phyloP scores from a whole-genome alignment of 805 yeast species.

The Kodamaea kakaduensis region DNA sequence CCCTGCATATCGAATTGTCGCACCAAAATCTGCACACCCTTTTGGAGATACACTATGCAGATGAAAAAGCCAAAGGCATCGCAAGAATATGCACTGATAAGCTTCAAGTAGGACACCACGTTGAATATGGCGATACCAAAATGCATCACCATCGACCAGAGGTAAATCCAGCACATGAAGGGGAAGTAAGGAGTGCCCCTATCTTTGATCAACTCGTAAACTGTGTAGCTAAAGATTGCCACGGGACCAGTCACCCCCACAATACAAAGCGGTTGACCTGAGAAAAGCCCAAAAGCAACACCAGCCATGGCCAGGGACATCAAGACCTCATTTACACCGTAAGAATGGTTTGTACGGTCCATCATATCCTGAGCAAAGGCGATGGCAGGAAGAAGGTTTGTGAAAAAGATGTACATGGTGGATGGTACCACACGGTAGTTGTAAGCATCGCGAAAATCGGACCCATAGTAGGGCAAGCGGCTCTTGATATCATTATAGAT shows the following conservation, averaged over 20 bases:
- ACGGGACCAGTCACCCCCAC: slow-evolving; percentile 98
- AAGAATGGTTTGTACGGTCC: slow-evolving; percentile 79
- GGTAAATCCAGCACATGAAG: slow-evolving; percentile 92
- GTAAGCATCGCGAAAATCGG: slow-evolving; percentile 81
- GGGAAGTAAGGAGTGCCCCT: slow-evolving; percentile 64
- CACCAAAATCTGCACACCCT: slow-evolving; percentile 78
- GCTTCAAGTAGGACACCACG: slow-evolving; percentile 59
- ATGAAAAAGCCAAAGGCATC: slow-evolving; percentile 92
- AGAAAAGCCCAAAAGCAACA: slow-evolving; percentile 74
- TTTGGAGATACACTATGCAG: slow-evolving; percentile 80
- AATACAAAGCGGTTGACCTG: slow-evolving; percentile 90
- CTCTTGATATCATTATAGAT: slow-evolving; percentile 47
- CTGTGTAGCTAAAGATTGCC: slow-evolving; percentile 86
- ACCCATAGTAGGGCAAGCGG: slow-evolving; percentile 61
- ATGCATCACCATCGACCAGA: slow-evolving; percentile 88
- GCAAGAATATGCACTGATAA: slow-evolving; percentile 79
- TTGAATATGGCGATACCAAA: slow-evolving; percentile 66
- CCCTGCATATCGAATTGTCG: slow-evolving; percentile 55
- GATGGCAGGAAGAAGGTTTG: slow-evolving; percentile 86
- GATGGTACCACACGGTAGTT: slow-evolving; percentile 88
- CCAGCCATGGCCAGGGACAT: slow-evolving; percentile 86
- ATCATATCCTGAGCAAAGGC: slow-evolving; percentile 98
- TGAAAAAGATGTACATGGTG: slow-evolving; percentile 77
- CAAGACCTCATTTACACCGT: slow-evolving; percentile 89
- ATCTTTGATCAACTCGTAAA: slow-evolving; percentile 64